phyloP scores from a whole-genome alignment of 2,329 filamentous ascomycete genomes.

The Scytalidium lignicola region DNA sequence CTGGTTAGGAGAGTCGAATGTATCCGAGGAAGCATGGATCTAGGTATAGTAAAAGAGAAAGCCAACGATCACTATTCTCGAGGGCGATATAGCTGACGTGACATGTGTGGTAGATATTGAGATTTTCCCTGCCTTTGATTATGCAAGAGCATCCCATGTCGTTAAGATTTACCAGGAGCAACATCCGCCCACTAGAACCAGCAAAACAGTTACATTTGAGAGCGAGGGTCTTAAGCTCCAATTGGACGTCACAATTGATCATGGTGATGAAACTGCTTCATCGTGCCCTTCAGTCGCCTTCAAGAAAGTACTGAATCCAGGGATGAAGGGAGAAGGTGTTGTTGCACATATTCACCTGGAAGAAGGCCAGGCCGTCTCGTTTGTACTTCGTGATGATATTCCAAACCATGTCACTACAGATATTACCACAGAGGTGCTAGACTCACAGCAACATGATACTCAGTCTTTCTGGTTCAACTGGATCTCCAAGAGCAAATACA shows the following conservation, averaged over 20 bases:
- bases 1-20: slow-evolving; percentile 68
- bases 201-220: slow-evolving; percentile 60
- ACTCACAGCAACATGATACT: slow-evolving; percentile 62
- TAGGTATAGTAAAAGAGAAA: slow-evolving; percentile 38
- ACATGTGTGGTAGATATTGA: slow-evolving; percentile 48
- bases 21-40: slow-evolving; percentile 58
- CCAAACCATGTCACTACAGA: slow-evolving; percentile 50
- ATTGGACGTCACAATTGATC: slow-evolving; percentile 62
- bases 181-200: slow-evolving; percentile 36
- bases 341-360: slow-evolving; percentile 52
- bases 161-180: slow-evolving; percentile 48
- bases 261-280: slow-evolving; percentile 41
- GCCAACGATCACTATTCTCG: too few species aligned
- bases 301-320: slow-evolving; percentile 43
- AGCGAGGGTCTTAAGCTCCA: slow-evolving; percentile 56
- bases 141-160: slow-evolving; percentile 57
- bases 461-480: slow-evolving; percentile 70
- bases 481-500: slow-evolving; percentile 66
- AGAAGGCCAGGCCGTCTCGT: slow-evolving; percentile 65
- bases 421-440: slow-evolving; percentile 54
- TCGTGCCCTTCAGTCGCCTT: slow-evolving; percentile 51
- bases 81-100: background rate
- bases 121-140: slow-evolving; percentile 68
- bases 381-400: slow-evolving; percentile 61
- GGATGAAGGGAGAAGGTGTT: slow-evolving; percentile 57